phyloP scores from a whole-genome alignment of 106 monocot species.

The Posidonia australis region DNA sequence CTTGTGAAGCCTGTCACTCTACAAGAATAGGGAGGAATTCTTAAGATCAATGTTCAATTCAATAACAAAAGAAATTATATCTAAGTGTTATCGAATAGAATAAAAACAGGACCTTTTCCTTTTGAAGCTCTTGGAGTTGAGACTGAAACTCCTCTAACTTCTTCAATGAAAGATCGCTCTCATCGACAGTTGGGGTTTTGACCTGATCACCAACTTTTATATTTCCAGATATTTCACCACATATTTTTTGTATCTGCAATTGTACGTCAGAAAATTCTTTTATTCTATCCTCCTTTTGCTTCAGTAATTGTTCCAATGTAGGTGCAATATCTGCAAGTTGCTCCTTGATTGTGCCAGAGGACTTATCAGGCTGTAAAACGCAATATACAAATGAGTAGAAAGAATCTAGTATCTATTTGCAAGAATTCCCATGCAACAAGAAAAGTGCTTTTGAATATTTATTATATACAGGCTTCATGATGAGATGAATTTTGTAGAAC shows the following conservation, averaged over 20 bases:
- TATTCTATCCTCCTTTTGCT: constrained; percentile 67
- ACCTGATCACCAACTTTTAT: constrained; percentile 31
- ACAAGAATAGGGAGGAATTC: constrained; percentile 12
- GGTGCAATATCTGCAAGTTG: constrained; percentile 79
- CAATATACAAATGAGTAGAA: background rate
- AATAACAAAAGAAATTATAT: background rate
- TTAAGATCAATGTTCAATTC: background rate
- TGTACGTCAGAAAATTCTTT: constrained; percentile 70
- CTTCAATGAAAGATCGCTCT: constrained; percentile 70
- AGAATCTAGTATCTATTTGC: background rate
- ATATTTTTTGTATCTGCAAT: constrained; percentile 63
- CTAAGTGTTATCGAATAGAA: background rate
- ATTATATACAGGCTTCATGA: too few species aligned
- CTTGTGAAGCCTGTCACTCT: constrained; percentile 81
- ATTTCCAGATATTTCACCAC: constrained; percentile 52
- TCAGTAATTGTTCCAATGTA: constrained; percentile 46
- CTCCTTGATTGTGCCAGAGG: constrained; percentile 86
- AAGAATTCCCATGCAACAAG: too few species aligned
- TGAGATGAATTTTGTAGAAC: too few species aligned
- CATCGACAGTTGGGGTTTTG: constrained; percentile 39
- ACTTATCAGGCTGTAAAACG: constrained; percentile 60
- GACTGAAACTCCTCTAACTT: constrained; percentile 69
- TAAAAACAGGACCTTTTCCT: constrained; percentile 58
- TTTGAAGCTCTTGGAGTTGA: constrained; percentile 78
- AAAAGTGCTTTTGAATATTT: too few species aligned